Evolutionary conservation across 169 alveolate species (phyloP).

Genomic region (Cryptosporidium xiaoi): DNA sequence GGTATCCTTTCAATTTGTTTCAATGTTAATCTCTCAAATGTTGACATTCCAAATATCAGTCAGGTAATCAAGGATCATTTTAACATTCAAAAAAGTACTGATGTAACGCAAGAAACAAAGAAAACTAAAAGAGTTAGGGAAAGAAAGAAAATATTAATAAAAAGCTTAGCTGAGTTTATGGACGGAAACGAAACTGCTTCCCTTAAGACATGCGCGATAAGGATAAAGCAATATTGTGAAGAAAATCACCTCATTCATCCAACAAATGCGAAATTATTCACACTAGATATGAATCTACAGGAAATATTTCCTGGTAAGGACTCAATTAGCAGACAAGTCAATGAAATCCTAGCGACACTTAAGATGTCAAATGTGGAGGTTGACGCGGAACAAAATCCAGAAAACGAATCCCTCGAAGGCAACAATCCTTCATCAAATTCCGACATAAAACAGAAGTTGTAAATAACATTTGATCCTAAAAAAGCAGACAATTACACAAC

Average conservation of each 20-base stretch:
- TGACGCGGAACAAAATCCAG: not conserved
- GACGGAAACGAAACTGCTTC: slow-evolving; percentile 11
- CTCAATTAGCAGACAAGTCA: slow-evolving; percentile 24
- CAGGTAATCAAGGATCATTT: slow-evolving; percentile 15
- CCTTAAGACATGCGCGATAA: slow-evolving; percentile 21
- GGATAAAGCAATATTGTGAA: slow-evolving; percentile 40
- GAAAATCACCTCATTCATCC: slow-evolving; percentile 28
- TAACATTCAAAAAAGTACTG: not conserved
- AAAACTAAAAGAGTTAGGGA: slow-evolving; percentile 16
- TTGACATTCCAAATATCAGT: slow-evolving; percentile 21
- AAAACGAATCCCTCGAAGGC: not conserved
- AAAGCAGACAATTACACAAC: not conserved
- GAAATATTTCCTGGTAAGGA: slow-evolving; percentile 31
- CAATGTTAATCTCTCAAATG: slow-evolving; percentile 19
- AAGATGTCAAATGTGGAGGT: slow-evolving; percentile 17
- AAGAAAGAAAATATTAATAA: slow-evolving; percentile 14
- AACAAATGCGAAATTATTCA: slow-evolving; percentile 30
- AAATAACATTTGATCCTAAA: not conserved
- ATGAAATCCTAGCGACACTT: slow-evolving; percentile 26
- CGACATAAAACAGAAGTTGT: not conserved
- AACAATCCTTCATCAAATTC: not conserved
- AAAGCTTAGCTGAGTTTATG: slow-evolving; percentile 14
- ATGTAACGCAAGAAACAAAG: slow-evolving; percentile 15
- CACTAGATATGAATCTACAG: slow-evolving; percentile 9
- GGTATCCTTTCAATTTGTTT: slow-evolving; percentile 47